Evolutionary conservation across 2,329 filamentous ascomycete genomes (phyloP).

Genomic region (Cephalotrichum gorgonifer): DNA sequence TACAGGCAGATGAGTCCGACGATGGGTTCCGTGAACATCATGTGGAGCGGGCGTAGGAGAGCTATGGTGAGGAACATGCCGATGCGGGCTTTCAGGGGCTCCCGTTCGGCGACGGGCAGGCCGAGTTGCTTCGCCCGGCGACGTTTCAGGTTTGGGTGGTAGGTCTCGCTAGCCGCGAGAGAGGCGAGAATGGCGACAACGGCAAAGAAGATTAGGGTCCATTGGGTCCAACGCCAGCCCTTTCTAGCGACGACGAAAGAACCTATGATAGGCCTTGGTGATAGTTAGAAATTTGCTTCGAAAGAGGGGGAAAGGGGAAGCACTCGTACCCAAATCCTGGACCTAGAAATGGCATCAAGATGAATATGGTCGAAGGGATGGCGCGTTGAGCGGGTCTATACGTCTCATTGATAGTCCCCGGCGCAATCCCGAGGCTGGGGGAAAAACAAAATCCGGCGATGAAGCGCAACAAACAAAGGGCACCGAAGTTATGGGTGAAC

Average conservation of each 20-base stretch:
- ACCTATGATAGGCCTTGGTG: constrained; percentile 32
- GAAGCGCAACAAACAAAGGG: constrained; percentile 44
- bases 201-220: constrained; percentile 36
- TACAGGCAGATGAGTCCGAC: constrained; percentile 44
- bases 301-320: rapidly evolving
- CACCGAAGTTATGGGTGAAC: constrained; percentile 36
- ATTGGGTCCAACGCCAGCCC: constrained; percentile 45
- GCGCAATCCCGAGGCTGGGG: constrained; percentile 36
- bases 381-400: constrained; percentile 31
- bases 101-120: not conserved
- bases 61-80: constrained; percentile 27
- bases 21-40: constrained; percentile 54
- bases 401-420: constrained; percentile 39
- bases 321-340: constrained; percentile 37
- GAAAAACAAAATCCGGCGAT: constrained; percentile 41
- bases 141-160: constrained; percentile 38
- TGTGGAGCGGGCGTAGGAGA: constrained; percentile 40
- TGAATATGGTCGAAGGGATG: constrained; percentile 30
- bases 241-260: constrained; percentile 33
- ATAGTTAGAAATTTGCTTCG: constrained; percentile 8
- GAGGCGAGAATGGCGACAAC: constrained; percentile 22
- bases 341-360: constrained; percentile 42
- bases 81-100: constrained; percentile 10
- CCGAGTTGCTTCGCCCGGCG: constrained; percentile 25
- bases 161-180: constrained; percentile 42